Percentiles rank a stretch among this genome's conserved stretches.
These are phyloP conservation scores for Blastobotrys malaysiensis DNA, from an alignment of 1,139 yeast genomes.

Conservation along the genomic window DNA sequence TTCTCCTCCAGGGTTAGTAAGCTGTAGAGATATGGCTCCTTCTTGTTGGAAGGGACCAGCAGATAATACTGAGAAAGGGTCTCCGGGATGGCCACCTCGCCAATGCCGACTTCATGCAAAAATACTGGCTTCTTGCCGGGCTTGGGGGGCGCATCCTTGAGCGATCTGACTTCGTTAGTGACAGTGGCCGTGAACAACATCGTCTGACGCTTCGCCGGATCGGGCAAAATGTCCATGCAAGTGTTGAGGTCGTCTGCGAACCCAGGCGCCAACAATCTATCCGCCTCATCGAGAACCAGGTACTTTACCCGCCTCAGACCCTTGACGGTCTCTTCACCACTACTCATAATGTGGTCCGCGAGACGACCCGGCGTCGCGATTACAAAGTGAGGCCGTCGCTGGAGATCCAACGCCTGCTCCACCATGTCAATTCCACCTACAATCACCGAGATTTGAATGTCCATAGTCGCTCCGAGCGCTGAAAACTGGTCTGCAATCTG, in stretches of 20 bases:
- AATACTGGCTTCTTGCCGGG: conserved; percentile 63
- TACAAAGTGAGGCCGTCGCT: conserved; percentile 84
- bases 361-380: conserved; percentile 97
- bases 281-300: conserved; percentile 94
- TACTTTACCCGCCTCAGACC: conserved; percentile 75
- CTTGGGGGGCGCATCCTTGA: conserved; percentile 62
- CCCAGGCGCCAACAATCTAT: conserved; percentile 75
- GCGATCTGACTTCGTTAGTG: conserved; percentile 81
- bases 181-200: conserved; percentile 92
- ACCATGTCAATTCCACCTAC: conserved; percentile 96
- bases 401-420: conserved; percentile 74
- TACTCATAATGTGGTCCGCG: conserved; percentile 84
- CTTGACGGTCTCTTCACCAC: conserved; percentile 82
- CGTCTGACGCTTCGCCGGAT: conserved; percentile 71
- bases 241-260: conserved; percentile 69
- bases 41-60: conserved; percentile 72
- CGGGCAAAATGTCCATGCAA: conserved; percentile 69
- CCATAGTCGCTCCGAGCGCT: conserved; percentile 87
- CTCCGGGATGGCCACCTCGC: conserved; percentile 67
- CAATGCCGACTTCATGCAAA: conserved; percentile 72
- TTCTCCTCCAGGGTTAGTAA: conserved; percentile 59
- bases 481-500: conserved; percentile 96
- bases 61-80: conserved; percentile 55
- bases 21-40: conserved; percentile 79
- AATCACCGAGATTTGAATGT: conserved; percentile 69